A percentile compares a stretch with the other conserved stretches of the same genome.
These are phyloP conservation scores for Candida sanyiensis DNA, from an alignment of 805 yeast species.

Conservation along the genomic window DNA sequence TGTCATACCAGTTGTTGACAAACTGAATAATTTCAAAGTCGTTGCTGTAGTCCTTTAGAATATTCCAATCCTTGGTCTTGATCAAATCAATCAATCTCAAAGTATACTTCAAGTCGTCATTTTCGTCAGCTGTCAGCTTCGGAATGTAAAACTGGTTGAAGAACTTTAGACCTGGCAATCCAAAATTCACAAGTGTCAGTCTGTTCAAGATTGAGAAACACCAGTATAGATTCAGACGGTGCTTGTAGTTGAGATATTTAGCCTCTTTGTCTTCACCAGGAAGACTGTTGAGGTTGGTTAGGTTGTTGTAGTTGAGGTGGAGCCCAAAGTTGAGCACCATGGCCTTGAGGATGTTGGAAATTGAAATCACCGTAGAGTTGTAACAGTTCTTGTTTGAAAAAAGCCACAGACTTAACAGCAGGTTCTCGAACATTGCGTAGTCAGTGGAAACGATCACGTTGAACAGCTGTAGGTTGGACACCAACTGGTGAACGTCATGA, in stretches of 20 bases:
- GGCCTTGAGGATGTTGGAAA: slow-evolving; percentile 18
- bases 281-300: slow-evolving; percentile 15
- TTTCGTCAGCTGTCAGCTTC: slow-evolving; percentile 22
- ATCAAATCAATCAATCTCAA: slow-evolving; percentile 9
- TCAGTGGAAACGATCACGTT: slow-evolving; percentile 12
- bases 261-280: slow-evolving; percentile 19
- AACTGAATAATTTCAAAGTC: slow-evolving; percentile 6
- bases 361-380: slow-evolving; percentile 19
- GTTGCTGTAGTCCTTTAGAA: slow-evolving; percentile 9
- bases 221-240: slow-evolving; percentile 40
- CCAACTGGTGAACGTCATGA: slow-evolving; percentile 24
- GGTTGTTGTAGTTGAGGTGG: slow-evolving; percentile 22
- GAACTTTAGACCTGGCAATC: slow-evolving; percentile 22
- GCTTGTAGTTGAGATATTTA: slow-evolving; percentile 13
- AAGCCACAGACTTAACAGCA: slow-evolving; percentile 21
- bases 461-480: slow-evolving; percentile 17
- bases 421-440: slow-evolving; percentile 20
- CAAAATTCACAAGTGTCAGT: slow-evolving; percentile 19
- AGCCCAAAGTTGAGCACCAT: slow-evolving; percentile 25
- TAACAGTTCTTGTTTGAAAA: slow-evolving; percentile 26
- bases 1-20: slow-evolving; percentile 34
- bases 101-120: slow-evolving; percentile 15
- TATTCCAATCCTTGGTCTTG: slow-evolving; percentile 10
- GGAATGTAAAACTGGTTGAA: slow-evolving; percentile 27
- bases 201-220: slow-evolving; percentile 32